A percentile compares a stretch with the other conserved stretches of the same genome.
phyloP scores from a whole-genome alignment of 306 rosid species.

The Pyrus betulifolia region DNA sequence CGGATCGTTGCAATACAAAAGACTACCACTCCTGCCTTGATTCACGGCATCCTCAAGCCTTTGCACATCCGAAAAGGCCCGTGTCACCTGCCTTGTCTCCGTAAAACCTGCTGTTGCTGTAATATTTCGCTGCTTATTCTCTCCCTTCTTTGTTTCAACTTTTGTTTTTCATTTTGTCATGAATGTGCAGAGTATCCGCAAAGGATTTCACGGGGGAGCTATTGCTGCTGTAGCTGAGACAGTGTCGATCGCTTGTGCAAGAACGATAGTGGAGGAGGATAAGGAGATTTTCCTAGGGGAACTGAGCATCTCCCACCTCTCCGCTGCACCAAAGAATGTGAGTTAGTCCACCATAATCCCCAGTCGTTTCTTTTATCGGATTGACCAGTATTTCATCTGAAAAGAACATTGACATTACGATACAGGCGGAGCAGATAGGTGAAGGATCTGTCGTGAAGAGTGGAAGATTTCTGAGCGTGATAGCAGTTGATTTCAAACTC shows the following conservation, averaged over 20 bases:
- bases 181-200: slow-evolving; percentile 25
- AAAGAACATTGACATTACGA: background rate
- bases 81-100: slow-evolving; percentile 30
- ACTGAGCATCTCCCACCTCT: slow-evolving; percentile 39
- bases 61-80: slow-evolving; percentile 22
- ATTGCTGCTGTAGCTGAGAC: slow-evolving; percentile 37
- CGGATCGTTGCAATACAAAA: slow-evolving; percentile 16
- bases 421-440: slow-evolving; percentile 61
- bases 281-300: slow-evolving; percentile 38
- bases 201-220: slow-evolving; percentile 38
- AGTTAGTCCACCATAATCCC: background rate
- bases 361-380: no score
- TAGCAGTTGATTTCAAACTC: slow-evolving; percentile 45
- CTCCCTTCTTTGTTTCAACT: background rate
- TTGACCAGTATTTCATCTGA: no score
- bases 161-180: background rate
- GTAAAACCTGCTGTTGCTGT: slow-evolving; percentile 30
- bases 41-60: slow-evolving; percentile 16
- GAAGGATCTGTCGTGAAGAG: slow-evolving; percentile 52
- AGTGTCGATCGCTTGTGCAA: slow-evolving; percentile 35
- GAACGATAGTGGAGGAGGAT: slow-evolving; percentile 28
- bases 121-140: background rate
- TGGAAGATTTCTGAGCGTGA: slow-evolving; percentile 65
- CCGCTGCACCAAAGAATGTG: slow-evolving; percentile 30
- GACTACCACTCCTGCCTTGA: slow-evolving; percentile 23